phyloP scores from a whole-genome alignment of 495 filamentous ascomycete genomes.

The Neurospora hispaniola region DNA sequence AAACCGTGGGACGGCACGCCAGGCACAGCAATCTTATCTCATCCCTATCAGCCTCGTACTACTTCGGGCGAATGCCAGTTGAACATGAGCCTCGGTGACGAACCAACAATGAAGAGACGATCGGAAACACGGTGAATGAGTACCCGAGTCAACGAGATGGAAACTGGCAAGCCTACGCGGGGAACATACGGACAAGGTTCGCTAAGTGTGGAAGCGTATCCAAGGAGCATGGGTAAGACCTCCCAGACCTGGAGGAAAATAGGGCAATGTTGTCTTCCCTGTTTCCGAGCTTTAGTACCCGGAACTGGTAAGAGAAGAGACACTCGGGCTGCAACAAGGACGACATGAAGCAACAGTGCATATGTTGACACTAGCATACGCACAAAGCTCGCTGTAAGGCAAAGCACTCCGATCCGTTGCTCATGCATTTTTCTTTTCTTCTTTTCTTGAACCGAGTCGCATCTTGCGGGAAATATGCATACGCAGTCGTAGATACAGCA shows the following conservation, averaged over 20 bases:
- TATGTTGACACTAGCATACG: background rate
- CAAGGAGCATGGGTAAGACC: background rate
- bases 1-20: background rate
- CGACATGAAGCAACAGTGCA: background rate
- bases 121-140: background rate
- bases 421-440: background rate
- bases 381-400: background rate
- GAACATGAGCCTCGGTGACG: background rate
- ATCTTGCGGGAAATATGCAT: background rate
- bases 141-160: background rate
- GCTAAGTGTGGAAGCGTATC: background rate
- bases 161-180: background rate
- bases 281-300: background rate
- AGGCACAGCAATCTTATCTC: background rate
- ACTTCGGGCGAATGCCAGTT: background rate
- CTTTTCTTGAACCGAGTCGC: background rate
- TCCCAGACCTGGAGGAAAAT: background rate
- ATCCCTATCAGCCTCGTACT: background rate
- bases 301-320: background rate
- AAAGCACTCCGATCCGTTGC: background rate
- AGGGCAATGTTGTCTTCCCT: background rate
- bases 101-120: background rate
- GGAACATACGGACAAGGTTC: background rate
- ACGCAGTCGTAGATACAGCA: background rate
- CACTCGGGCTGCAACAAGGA: background rate